A percentile compares a stretch with the other conserved stretches of the same genome.
Evolutionary conservation across 192 early-diverging fungal species (phyloP).

Genomic region (Rhizophagus prolifer): DNA sequence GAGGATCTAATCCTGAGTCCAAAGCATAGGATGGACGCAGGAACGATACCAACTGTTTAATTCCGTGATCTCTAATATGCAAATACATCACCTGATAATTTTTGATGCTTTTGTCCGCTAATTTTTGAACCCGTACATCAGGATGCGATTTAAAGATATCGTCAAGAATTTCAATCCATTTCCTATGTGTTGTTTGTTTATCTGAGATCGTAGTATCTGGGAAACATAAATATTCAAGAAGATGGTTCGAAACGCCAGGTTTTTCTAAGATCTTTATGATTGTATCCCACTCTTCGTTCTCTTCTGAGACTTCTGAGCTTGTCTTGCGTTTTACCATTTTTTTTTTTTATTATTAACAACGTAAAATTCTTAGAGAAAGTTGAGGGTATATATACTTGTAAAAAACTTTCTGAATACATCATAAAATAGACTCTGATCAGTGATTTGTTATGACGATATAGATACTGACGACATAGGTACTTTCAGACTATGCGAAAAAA

Average conservation of each 20-base stretch:
- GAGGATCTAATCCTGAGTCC: conserved; percentile 13
- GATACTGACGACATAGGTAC: too few species aligned
- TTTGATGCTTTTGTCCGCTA: conserved; percentile 5
- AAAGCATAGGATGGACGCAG: conserved; percentile 15
- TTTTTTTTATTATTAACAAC: background rate
- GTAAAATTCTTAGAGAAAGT: too few species aligned
- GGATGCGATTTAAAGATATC: background rate
- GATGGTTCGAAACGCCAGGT: background rate
- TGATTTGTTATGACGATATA: too few species aligned
- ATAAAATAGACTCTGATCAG: too few species aligned
- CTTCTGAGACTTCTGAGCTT: too few species aligned
- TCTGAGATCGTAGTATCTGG: background rate
- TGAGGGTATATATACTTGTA: too few species aligned
- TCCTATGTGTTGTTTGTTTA: conserved; percentile 3
- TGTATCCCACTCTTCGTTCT: background rate
- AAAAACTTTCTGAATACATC: too few species aligned
- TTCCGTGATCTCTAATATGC: too few species aligned
- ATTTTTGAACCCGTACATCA: background rate
- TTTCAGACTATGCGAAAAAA: too few species aligned
- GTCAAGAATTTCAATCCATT: background rate
- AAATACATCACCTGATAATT: conserved; percentile 12
- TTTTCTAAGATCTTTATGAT: conserved; percentile 13
- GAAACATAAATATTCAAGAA: conserved; percentile 12
- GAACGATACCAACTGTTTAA: too few species aligned
- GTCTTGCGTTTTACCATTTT: conserved; percentile 9